Evolutionary conservation across 108 stramenopile species (phyloP), one percentile per base, ranked within the genome.

Genomic region (Cyclotella kingstonii): DNA sequence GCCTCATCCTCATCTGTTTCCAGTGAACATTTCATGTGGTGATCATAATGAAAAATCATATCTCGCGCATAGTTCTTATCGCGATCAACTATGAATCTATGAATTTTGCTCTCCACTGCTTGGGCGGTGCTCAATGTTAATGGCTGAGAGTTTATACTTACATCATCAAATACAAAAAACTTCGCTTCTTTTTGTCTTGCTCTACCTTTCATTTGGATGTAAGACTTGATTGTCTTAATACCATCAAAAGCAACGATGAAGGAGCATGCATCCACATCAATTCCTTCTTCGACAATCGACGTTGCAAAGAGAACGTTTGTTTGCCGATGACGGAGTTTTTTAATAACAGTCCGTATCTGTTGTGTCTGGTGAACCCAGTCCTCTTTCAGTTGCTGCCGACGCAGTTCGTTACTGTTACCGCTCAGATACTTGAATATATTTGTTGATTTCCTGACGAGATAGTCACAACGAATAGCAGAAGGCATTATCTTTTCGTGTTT

Each of bases 181-280:
- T 70, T 77, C 3, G 84, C 81, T 63, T 71, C 33, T 48, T 75
- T 55, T 38, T 75, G 70, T 42, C 84, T 56, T 7, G 84, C 84
- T 42, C 84, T 53, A 0, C 84, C 84, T 66, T 86, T 86, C 84
- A 86, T 86, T 66, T 86, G 84, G 27, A 86, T 75, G 66, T 81
- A 86, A 19, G 71, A 76, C 51, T 86, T 80, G 40, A 62, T 55
- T 12, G 41, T 73, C 22, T 44, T 77, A n/a, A 82, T 30, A 5
- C 59, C 34, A 51, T 86, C 84, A 45, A 86, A 83, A 11, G 67
- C 79, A 29, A 82, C 57, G 1, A 86, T 74, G 36, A 82, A 78
- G 2, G 81, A 82, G 35, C 84, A 86, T 2, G 84, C 81, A 54
- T 78, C 67, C 2, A 86, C 76, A 67, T 86, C 84, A 14, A 86